Percentiles rank a stretch among this genome's conserved stretches.
Conservation (phyloP, 345 rosid genomes). For the Euphorbia peplus region DNA sequence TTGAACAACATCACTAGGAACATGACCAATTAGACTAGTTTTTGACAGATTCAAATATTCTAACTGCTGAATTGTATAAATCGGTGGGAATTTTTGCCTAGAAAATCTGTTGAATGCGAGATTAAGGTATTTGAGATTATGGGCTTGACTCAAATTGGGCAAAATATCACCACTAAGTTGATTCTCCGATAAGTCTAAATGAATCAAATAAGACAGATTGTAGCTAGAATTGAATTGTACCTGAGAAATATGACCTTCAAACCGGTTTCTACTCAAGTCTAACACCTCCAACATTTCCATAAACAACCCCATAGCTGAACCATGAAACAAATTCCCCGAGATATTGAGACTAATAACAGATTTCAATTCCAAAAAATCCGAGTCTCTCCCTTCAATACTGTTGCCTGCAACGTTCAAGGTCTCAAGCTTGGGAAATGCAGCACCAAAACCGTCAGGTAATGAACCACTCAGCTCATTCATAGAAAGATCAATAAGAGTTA, state of each 20-base stretch:
- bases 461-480: conserved; percentile 61
- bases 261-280: conserved; percentile 78
- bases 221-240: conserved; percentile 60
- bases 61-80: conserved; percentile 44
- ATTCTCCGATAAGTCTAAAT: conserved; percentile 86
- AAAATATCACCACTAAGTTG: conserved; percentile 69
- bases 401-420: conserved; percentile 66
- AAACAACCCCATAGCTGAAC: conserved; percentile 52
- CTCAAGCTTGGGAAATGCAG: conserved; percentile 70
- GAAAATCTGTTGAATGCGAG: conserved; percentile 75
- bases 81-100: conserved; percentile 52
- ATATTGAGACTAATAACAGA: conserved; percentile 60
- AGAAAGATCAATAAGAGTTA: conserved; percentile 63
- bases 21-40: conserved; percentile 55
- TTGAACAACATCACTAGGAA: conserved; percentile 53
- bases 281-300: conserved; percentile 44
- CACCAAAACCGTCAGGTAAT: conserved; percentile 70
- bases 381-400: conserved; percentile 50
- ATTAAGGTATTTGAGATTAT: conserved; percentile 66
- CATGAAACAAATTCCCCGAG: conserved; percentile 66
- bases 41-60: conserved; percentile 79
- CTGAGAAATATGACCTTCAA: conserved; percentile 80
- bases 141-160: conserved; percentile 40
- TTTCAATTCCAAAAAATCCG: conserved; percentile 49
- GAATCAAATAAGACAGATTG: conserved; percentile 56